A percentile compares a stretch with the other conserved stretches of the same genome.
phyloP scores from a whole-genome alignment of 371 early-diverging fungal species.

The Chytridiales sp. region DNA sequence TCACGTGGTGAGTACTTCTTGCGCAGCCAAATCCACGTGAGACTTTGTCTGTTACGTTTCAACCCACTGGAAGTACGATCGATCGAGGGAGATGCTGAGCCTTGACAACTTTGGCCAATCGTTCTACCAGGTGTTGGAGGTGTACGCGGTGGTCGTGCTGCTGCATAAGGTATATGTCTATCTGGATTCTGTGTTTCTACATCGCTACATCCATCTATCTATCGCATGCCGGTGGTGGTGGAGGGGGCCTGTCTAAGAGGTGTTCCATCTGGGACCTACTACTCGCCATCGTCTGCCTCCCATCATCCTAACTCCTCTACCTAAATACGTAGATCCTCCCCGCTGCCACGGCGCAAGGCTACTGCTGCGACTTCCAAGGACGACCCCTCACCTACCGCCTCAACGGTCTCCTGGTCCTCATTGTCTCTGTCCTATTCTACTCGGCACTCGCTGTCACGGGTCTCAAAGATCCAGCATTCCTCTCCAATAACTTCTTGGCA shows the following conservation, averaged over 20 bases:
- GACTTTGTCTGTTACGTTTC: too few relatives aligned
- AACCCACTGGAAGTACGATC: too few relatives aligned
- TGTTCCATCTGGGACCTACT: too few relatives aligned
- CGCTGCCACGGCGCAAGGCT: constrained; percentile 8
- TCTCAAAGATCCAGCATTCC: constrained; percentile 18
- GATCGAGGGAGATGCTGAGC: too few relatives aligned
- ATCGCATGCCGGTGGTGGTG: too few relatives aligned
- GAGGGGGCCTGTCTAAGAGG: too few relatives aligned
- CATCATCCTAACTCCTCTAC: constrained; percentile 1
- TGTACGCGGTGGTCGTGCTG: constrained; percentile 9
- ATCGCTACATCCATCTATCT: too few relatives aligned
- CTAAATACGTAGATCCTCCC: constrained; percentile 15
- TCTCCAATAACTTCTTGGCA: constrained; percentile 19
- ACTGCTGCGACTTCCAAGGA: constrained; percentile 25
- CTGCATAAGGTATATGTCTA: constrained; percentile 6
- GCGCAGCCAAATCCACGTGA: too few relatives aligned
- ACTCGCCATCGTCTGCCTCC: too few relatives aligned
- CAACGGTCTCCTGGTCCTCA: constrained; percentile 27
- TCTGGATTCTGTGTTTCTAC: neutral
- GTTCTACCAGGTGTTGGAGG: constrained; percentile 14
- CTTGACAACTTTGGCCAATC: neutral
- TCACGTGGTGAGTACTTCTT: too few relatives aligned
- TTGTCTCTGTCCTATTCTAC: constrained; percentile 15
- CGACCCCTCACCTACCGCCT: constrained; percentile 18
- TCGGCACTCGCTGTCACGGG: neutral